phyloP scores from a whole-genome alignment of 805 yeast genomes.

The baker's yeast (Saccharomyces cerevisiae) region DNA sequence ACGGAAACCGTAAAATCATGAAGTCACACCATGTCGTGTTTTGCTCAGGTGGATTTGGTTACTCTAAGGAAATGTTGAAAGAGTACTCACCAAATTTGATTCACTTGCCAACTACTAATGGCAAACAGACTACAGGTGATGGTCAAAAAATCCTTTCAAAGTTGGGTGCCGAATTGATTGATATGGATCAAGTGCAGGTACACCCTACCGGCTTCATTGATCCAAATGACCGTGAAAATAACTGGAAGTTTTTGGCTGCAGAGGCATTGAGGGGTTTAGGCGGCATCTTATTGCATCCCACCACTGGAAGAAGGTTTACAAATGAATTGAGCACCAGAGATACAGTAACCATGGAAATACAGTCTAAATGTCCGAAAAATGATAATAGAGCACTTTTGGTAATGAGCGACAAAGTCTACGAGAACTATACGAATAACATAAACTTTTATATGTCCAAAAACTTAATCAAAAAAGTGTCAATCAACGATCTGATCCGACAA shows the following conservation, averaged over 20 bases:
- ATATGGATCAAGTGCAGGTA: slow-evolving; percentile 54
- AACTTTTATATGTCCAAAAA: slow-evolving; percentile 42
- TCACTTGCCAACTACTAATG: slow-evolving; percentile 48
- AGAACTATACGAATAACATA: slow-evolving; percentile 40
- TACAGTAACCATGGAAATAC: slow-evolving; percentile 39
- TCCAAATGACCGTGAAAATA: slow-evolving; percentile 32
- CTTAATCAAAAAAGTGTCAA: slow-evolving; percentile 26
- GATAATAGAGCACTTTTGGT: slow-evolving; percentile 31
- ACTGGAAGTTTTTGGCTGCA: slow-evolving; percentile 53
- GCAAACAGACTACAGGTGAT: slow-evolving; percentile 51
- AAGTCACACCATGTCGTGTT: slow-evolving; percentile 35
- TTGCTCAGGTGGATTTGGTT: slow-evolving; percentile 56
- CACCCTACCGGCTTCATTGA: slow-evolving; percentile 59
- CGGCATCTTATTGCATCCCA: slow-evolving; percentile 42
- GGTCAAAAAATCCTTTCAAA: slow-evolving; percentile 42
- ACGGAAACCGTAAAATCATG: slow-evolving; percentile 22
- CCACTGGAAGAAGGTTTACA: slow-evolving; percentile 41
- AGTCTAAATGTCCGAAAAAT: slow-evolving; percentile 22
- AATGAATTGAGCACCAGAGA: slow-evolving; percentile 51
- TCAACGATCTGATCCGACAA: slow-evolving; percentile 26
- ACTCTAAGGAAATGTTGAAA: slow-evolving; percentile 32
- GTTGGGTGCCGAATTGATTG: slow-evolving; percentile 43
- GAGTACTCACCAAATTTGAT: slow-evolving; percentile 41
- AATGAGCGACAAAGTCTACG: slow-evolving; percentile 38
- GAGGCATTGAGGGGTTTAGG: slow-evolving; percentile 55